Percentiles rank a stretch among this genome's conserved stretches.
Conservation (phyloP, 768 basidiomycete species). For the Favolaschia claudopus region DNA sequence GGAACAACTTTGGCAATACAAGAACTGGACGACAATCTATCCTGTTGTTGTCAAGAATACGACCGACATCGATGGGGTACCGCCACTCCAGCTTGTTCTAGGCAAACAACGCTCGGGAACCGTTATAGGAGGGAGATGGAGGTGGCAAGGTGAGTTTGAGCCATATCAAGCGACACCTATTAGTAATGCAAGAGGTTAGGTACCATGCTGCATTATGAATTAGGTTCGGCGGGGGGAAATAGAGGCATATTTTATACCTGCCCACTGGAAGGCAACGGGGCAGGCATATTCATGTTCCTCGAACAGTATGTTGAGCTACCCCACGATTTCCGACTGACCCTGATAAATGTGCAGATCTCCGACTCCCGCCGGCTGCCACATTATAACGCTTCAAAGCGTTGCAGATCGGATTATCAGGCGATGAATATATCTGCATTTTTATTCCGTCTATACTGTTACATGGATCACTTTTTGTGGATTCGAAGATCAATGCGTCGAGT, state of each 20-base stretch:
- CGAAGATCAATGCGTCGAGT: conserved; percentile 56
- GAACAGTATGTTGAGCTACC: conserved; percentile 46
- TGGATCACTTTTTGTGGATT: conserved; percentile 53
- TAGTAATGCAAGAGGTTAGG: no score
- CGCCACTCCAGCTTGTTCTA: conserved; percentile 58
- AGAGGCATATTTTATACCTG: conserved; percentile 55
- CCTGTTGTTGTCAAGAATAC: conserved; percentile 63
- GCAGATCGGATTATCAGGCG: conserved; percentile 26
- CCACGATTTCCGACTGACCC: not conserved
- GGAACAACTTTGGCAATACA: conserved; percentile 58
- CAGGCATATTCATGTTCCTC: conserved; percentile 59
- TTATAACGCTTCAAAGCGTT: conserved; percentile 55
- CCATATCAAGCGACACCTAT: no score
- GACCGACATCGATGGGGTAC: conserved; percentile 45
- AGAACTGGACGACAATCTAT: conserved; percentile 63
- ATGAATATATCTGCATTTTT: conserved; percentile 22
- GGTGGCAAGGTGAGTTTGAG: no score
- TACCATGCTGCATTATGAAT: conserved; percentile 61
- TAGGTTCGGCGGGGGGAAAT: conserved; percentile 45
- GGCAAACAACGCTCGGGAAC: conserved; percentile 44
- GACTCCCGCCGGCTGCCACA: conserved; percentile 48
- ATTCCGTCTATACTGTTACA: conserved; percentile 35
- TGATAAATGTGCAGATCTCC: conserved; percentile 34
- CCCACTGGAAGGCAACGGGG: conserved; percentile 40
- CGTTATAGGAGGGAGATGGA: conserved; percentile 55